A percentile compares a stretch with the other conserved stretches of the same genome.
phyloP scores from a whole-genome alignment of 2,329 filamentous ascomycete genomes.

The Colletotrichum incanum region DNA sequence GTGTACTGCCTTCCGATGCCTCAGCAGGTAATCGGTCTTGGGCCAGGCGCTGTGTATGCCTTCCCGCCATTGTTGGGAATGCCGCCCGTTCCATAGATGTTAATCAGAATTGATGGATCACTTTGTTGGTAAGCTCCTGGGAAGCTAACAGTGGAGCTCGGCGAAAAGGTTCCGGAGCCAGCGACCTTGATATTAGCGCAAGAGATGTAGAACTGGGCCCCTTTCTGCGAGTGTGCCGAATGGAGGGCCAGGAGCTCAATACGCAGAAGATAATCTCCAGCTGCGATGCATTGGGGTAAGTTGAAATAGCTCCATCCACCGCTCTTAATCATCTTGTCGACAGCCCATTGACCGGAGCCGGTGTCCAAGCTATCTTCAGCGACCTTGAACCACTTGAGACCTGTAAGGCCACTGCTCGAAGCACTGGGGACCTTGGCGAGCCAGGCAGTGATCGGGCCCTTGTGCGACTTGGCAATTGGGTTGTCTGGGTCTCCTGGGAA shows the following conservation, averaged over 20 bases:
- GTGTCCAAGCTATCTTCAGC: conserved; percentile 64
- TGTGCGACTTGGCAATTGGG: conserved; percentile 69
- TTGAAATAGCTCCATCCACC: conserved; percentile 64
- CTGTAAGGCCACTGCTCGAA: conserved; percentile 57
- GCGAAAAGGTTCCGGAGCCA: conserved; percentile 56
- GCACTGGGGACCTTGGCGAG: conserved; percentile 69
- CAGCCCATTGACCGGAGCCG: conserved; percentile 62
- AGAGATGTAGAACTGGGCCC: conserved; percentile 68
- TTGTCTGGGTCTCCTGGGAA: conserved; percentile 65
- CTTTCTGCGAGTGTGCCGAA: conserved; percentile 59
- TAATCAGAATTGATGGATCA: conserved; percentile 62
- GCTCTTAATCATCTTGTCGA: conserved; percentile 60
- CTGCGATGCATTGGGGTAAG: conserved; percentile 66
- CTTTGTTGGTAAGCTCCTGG: conserved; percentile 61
- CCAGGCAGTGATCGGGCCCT: conserved; percentile 69
- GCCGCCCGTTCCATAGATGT: conserved; percentile 62
- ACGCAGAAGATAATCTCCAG: conserved; percentile 70
- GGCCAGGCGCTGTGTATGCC: conserved; percentile 58
- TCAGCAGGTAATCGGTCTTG: conserved; percentile 52
- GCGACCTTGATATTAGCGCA: conserved; percentile 72
- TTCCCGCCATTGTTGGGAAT: conserved; percentile 60
- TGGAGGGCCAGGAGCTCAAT: conserved; percentile 70
- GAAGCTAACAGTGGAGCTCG: conserved; percentile 59
- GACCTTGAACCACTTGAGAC: conserved; percentile 54
- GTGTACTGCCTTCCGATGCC: not conserved